Evolutionary conservation across 179 eudicot genomes (phyloP).

Genomic region (Nepenthes alata): DNA sequence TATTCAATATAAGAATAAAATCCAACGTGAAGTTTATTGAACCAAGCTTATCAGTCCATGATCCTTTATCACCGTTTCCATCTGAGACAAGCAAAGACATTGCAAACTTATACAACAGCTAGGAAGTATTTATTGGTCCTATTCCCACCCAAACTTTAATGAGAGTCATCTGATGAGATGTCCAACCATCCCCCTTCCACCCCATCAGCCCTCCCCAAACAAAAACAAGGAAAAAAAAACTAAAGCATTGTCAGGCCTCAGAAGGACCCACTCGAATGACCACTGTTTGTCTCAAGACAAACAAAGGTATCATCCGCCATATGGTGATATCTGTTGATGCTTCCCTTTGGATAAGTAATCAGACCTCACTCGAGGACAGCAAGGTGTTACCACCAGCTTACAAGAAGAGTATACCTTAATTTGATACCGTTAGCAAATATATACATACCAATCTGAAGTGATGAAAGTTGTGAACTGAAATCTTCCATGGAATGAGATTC

Average conservation of each 20-base stretch:
- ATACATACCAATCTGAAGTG: constrained; percentile 65
- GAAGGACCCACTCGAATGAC: too few species aligned
- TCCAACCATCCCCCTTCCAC: neutral
- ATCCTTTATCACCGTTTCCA: constrained; percentile 32
- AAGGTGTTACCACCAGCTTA: too few species aligned
- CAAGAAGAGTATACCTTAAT: too few species aligned
- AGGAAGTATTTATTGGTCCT: too few species aligned
- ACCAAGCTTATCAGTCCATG: constrained; percentile 75
- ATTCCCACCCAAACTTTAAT: too few species aligned
- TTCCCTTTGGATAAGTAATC: too few species aligned
- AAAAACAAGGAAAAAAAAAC: neutral
- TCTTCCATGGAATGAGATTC: constrained; percentile 64
- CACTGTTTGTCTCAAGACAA: too few species aligned
- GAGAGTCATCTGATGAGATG: neutral
- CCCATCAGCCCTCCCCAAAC: neutral
- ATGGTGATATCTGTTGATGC: too few species aligned
- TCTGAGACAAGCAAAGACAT: constrained; percentile 27
- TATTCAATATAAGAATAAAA: constrained; percentile 41
- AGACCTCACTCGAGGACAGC: too few species aligned
- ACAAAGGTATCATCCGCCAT: too few species aligned
- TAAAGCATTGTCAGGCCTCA: neutral
- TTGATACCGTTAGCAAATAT: neutral
- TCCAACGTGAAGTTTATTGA: constrained; percentile 74
- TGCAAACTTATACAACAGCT: neutral
- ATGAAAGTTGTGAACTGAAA: constrained; percentile 79